Base-by-base conservation (phyloP, 306 rosid species). In the Canavalia ensiformis region DNA sequence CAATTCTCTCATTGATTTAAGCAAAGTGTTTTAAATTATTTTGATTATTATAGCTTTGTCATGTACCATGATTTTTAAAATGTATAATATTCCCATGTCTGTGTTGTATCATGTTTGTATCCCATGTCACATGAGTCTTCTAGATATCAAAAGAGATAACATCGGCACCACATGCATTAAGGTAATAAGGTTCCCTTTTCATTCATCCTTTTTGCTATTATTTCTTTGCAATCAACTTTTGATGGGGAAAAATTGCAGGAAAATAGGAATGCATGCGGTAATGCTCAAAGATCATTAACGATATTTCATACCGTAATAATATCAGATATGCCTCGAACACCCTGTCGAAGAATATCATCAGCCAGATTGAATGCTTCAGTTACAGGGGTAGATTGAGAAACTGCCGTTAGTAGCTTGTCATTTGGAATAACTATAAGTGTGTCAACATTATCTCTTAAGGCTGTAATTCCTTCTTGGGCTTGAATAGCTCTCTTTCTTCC, bases 401-500 rank as follows among this genome's bases (percentile, higher is more conserved):
- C 97, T 66, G 97, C 97, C 11, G 92, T 93, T 82, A 93, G 90
- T 70, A 93, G 76, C 89, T 93, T 93, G 92, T 93, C 97, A 75
- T 93, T 93, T 34, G 97, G 97, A 88, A 93, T 93, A 81, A 93
- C 94, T 82, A 93, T 91, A 52, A 93, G 89, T 0, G 97, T 93
- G 86, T 93, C 97, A 67, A 93, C 97, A 75, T 83, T 91, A 65
- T 91, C 97, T 83, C 97, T 88, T 77, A 93, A 83, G 78, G 97
- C 96, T 57, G 97, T 92, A 77, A 91, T 91, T 77, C 97, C 97
- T 88, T 93, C 97, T 87, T 93, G 97, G 25, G 97, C 97, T 86
- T 93, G 97, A 85, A 93, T 92, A 63, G 97, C 92, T 79, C 97
- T 88, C 85, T 87, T 93, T 49, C 97, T 87, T 68, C 97, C 97